Base-by-base conservation (phyloP, 371 early-diverging fungal species). In the Mucor indicus region DNA sequence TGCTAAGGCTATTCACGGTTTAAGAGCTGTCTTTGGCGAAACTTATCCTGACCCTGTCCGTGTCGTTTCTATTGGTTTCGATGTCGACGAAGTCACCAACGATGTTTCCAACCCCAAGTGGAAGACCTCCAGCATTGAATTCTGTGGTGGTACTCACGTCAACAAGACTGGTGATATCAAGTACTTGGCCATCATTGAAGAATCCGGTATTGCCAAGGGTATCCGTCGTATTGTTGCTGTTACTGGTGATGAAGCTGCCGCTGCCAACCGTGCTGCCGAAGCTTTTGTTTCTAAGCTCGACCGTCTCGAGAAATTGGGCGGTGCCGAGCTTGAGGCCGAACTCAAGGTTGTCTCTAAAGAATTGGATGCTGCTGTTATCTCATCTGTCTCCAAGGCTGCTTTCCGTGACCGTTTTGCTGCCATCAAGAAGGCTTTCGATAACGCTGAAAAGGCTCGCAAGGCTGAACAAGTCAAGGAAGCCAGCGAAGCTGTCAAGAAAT, bases 91-190 rank as follows among this genome's bases (percentile, higher is more conserved):
- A 35, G 78, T 99, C 38, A 75, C 94, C 23, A 72, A 82, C 47
- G 85, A 95, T 62, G 88, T 92, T 1, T 58, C 78, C 29, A 91
- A 95, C 58, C 79, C 80, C 31, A 78, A 85, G 46, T 96, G 95
- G 93, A 67, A 70, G 6, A 72, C 79, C 27, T 79, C 84, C 57
- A 91, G 93, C 39, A 81, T 96, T 44, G 99, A 99, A 75, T 91
- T 99, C 69, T 99, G 99, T 70, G 99, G 99, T 65, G 99, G 99
- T 58, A 98, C 98, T 60, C 99, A 99, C 63, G 99, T 98, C 27
- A 69, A 72, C 23, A 86, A 89, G 75, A 97, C 98, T 5, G 77
- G 85, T 12, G 96, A 98, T 36, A 96, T 99, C 58, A 89, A 89
- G 67, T 69, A 77, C 37, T 85, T 99, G 59, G 84, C 85, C 44